Conservation (phyloP, 306 rosid genomes). For the Luffa acutangula region DNA sequence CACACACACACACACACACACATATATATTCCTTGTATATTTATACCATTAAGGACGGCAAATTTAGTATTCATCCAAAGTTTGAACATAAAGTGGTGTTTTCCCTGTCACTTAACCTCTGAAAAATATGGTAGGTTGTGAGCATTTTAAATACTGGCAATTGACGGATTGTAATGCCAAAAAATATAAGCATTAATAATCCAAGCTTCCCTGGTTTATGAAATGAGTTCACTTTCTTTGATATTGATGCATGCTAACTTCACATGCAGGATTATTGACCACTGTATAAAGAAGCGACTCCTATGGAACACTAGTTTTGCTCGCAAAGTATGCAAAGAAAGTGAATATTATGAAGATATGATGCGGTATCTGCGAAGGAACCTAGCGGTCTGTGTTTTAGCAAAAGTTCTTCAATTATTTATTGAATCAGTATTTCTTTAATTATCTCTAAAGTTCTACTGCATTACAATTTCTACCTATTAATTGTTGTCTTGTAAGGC, state of each 20-base stretch:
- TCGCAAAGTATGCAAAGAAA: conserved; percentile 64
- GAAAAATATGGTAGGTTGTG: not conserved
- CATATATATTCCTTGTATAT: not conserved
- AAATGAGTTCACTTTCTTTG: not conserved
- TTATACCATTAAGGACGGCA: not conserved
- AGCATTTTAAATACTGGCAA: not conserved
- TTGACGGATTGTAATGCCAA: not conserved
- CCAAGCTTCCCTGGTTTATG: not conserved
- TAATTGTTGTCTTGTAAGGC: not conserved
- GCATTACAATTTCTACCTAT: not conserved
- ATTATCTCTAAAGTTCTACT: conserved; percentile 3
- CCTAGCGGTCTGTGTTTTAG: conserved; percentile 55
- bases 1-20: too few relatives aligned
- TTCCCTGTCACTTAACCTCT: not conserved
- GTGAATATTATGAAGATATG: conserved; percentile 82
- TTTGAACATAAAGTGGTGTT: not conserved
- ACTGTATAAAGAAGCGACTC: conserved; percentile 84
- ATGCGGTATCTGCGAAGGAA: conserved; percentile 77
- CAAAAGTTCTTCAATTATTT: conserved; percentile 14
- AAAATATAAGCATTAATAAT: not conserved
- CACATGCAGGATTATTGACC: conserved; percentile 56
- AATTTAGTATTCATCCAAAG: not conserved
- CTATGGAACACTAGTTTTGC: conserved; percentile 74
- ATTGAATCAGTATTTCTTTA: conserved; percentile 10
- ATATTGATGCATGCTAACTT: conserved; percentile 4